A percentile compares a stretch with the other conserved stretches of the same genome.
These are phyloP conservation scores for Ceratobasidium sp. DNA, from an alignment of 1,284 basidiomycete genomes.

Conservation along the genomic window DNA sequence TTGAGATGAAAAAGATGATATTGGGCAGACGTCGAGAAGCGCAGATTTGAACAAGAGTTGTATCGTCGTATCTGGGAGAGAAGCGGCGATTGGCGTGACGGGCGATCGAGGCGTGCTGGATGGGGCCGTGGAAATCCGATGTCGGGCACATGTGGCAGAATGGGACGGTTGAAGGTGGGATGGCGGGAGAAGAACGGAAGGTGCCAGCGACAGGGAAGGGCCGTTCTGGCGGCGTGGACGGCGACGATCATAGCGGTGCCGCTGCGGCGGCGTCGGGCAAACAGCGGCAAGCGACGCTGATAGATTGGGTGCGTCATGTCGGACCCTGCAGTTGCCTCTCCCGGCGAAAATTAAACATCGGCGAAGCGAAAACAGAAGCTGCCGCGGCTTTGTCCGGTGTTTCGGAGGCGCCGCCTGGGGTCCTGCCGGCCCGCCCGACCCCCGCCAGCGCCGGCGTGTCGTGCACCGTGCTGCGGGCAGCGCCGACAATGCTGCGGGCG, in stretches of 20 bases:
- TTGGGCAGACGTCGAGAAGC: neutral
- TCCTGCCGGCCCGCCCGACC: constrained; percentile 12
- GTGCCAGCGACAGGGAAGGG: neutral
- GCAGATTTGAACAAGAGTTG: neutral
- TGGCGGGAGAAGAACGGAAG: constrained; percentile 8
- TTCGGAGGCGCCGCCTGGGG: constrained; percentile 14
- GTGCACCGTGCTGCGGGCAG: constrained; percentile 2
- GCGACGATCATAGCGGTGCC: constrained; percentile 17
- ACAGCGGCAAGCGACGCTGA: neutral
- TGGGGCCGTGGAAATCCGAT: neutral
- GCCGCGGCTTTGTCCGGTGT: constrained; percentile 1
- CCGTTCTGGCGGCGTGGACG: too few relatives aligned
- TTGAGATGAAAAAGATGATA: constrained; percentile 23
- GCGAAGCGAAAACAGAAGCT: constrained; percentile 11
- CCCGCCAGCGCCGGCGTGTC: constrained; percentile 10
- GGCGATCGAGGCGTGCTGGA: constrained; percentile 8
- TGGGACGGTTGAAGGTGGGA: neutral
- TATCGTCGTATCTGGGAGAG: neutral
- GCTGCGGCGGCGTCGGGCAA: constrained; percentile 5
- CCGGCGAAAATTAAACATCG: constrained; percentile 29
- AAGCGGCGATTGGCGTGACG: constrained; percentile 5
- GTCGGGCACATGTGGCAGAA: constrained; percentile 12
- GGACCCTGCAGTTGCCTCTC: constrained; percentile 18
- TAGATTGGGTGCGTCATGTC: constrained; percentile 32
- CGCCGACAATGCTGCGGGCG: constrained; percentile 18